Evolutionary conservation across 371 early-diverging fungal genomes (phyloP).

Genomic region (Dichotomocladium elegans): DNA sequence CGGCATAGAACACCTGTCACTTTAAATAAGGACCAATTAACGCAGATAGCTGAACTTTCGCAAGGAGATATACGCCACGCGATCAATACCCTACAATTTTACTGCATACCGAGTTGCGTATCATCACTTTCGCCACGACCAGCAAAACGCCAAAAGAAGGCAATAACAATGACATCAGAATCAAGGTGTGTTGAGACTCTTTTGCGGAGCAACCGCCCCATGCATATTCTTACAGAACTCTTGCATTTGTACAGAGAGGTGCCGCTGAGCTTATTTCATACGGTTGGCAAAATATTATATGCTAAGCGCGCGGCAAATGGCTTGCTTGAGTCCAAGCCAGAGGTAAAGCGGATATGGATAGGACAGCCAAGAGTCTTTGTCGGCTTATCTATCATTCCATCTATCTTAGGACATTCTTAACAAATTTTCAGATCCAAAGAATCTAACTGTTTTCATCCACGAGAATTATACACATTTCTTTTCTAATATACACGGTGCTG

Average conservation of each 20-base stretch:
- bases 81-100: constrained; percentile 36
- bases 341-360: constrained; percentile 12
- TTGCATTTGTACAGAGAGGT: constrained; percentile 1
- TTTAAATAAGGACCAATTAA: constrained; percentile 3
- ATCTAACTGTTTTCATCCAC: constrained; percentile 21
- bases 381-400: no score
- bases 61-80: constrained; percentile 40
- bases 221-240: no score
- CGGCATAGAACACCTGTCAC: neutral
- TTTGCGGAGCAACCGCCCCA: no score
- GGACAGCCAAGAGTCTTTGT: no score
- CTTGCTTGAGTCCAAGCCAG: constrained; percentile 24
- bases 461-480: constrained; percentile 19
- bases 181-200: neutral
- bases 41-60: constrained; percentile 14
- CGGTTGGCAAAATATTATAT: constrained; percentile 38
- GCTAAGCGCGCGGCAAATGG: constrained; percentile 24
- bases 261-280: constrained; percentile 31
- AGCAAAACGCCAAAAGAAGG: neutral
- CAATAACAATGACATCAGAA: neutral
- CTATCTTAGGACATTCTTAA: constrained; percentile 23
- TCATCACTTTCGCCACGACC: neutral
- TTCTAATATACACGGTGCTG: constrained; percentile 13
- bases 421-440: constrained; percentile 16
- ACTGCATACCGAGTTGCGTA: constrained; percentile 14